Base-by-base conservation (phyloP, 2,329 filamentous ascomycete species). In the Spiromastix sp. region DNA sequence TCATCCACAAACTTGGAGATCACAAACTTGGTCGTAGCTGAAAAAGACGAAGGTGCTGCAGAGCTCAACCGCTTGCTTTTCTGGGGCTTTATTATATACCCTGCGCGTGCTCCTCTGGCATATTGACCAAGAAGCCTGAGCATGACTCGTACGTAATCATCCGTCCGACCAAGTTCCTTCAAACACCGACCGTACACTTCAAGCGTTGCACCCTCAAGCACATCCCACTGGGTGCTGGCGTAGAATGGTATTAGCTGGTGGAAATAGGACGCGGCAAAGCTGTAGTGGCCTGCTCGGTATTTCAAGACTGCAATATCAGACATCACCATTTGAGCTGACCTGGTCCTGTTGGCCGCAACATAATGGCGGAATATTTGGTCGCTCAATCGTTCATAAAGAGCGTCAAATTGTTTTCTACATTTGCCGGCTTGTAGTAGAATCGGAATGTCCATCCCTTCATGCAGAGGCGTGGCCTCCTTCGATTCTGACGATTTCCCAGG, bases 241-340 rank as follows among this genome's bases (percentile, higher is more conserved):
- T 91, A 94, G 42, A 84, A 82, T 0, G 81, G 79, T 1, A 83
- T 80, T 28, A 91, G 77, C 30, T 78, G 72, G 48, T 81, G 74
- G 49, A 98, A 91, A 50, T 83, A 87, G 1, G 72, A 72, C 0
- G 82, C 78, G 1, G 91, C 87, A 1, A 76, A 71, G 2, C 65
- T 67, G 51, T 79, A 87, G 45, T 96, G 83, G 15, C 74, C 72
- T 3, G 83, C 67, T 40, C 82, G 74, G 47, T 80, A 91, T 49
- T 89, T 87, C 33, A 95, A 65, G 4, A 91, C 72, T 1, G 86
- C 91, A 30, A 96, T 70, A 56, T 98, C 91, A 7, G 85, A 81
- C 56, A 87, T 75, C 41, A 79, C 78, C 13, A 78, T 72, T 47
- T 93, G 79, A 1, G 82, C 79, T 5, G 85, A 83, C 47, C 93